These are phyloP conservation scores for Vanrija pseudolonga DNA, from an alignment of 1,284 basidiomycete genomes.

Conservation along the genomic window DNA sequence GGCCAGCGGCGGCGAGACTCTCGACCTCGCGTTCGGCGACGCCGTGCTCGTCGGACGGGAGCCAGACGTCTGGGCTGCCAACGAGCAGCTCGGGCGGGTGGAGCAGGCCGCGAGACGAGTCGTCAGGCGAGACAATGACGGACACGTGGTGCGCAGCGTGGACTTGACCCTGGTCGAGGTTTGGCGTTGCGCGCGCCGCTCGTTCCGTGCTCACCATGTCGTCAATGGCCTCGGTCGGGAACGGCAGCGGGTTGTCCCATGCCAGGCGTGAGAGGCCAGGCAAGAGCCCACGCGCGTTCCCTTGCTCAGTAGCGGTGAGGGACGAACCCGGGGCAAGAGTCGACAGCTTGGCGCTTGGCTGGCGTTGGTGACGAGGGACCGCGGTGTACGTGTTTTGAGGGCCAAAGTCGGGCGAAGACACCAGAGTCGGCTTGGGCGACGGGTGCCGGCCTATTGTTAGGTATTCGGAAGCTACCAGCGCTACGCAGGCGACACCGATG, in stretches of 20 bases:
- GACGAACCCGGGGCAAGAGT: no score
- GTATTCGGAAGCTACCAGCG: conserved; percentile 20
- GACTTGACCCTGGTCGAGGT: background rate
- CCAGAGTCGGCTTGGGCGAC: background rate
- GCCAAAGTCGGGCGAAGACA: background rate
- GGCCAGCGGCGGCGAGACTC: conserved; percentile 25
- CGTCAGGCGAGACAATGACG: background rate
- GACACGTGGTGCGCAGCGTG: background rate
- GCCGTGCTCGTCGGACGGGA: conserved; percentile 67
- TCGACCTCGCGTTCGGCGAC: conserved; percentile 51
- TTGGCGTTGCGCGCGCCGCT: conserved; percentile 47
- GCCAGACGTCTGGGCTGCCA: conserved; percentile 71
- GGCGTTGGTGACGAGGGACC: no score
- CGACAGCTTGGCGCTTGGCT: no score
- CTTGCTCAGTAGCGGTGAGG: no score
- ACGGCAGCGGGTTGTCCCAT: conserved; percentile 6
- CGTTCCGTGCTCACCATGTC: conserved; percentile 68
- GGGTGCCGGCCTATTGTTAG: conserved; percentile 17
- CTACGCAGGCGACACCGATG: conserved; percentile 56
- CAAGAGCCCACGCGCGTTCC: background rate
- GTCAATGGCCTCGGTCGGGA: conserved; percentile 52
- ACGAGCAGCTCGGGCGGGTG: conserved; percentile 75
- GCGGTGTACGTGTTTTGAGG: no score
- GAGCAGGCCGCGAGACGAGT: conserved; percentile 56
- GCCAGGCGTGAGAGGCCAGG: conserved; percentile 6